Percentiles rank a stretch among this genome's conserved stretches.
These are phyloP conservation scores for Solanum peruvianum DNA, from an alignment of 257 asterid species.

Conservation along the genomic window DNA sequence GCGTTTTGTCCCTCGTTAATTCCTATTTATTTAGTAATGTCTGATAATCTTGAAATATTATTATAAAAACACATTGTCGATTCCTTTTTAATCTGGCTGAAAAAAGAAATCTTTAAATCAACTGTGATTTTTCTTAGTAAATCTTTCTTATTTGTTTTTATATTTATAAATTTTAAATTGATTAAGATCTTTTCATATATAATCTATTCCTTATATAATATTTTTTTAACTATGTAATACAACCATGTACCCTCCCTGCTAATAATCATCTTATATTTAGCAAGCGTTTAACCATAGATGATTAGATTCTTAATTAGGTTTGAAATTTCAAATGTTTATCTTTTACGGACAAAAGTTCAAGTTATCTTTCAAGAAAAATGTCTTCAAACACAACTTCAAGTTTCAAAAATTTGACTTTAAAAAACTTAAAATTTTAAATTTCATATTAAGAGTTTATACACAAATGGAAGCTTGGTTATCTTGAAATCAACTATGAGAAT, in stretches of 20 bases:
- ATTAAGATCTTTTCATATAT: background rate
- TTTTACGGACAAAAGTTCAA: background rate
- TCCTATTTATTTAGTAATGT: background rate
- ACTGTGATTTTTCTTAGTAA: background rate
- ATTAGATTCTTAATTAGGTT: too few relatives aligned
- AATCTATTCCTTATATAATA: too few relatives aligned
- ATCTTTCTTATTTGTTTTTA: background rate
- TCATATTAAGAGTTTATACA: background rate
- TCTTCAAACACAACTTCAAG: too few relatives aligned
- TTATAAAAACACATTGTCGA: background rate
- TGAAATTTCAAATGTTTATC: too few relatives aligned
- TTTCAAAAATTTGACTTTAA: background rate
- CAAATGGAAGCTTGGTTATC: background rate
- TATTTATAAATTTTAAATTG: background rate
- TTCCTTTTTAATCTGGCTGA: background rate
- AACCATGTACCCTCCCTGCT: too few relatives aligned
- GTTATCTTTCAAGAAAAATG: background rate
- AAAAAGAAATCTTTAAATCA: background rate
- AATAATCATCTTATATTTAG: too few relatives aligned
- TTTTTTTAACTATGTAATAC: too few relatives aligned
- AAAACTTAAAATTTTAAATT: too few relatives aligned
- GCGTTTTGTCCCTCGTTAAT: background rate
- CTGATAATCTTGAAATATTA: background rate
- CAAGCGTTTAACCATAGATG: too few relatives aligned
- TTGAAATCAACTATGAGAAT: background rate